Base-by-base conservation (phyloP, 2,329 filamentous ascomycete species). In the Dothideomycetes sp. region DNA sequence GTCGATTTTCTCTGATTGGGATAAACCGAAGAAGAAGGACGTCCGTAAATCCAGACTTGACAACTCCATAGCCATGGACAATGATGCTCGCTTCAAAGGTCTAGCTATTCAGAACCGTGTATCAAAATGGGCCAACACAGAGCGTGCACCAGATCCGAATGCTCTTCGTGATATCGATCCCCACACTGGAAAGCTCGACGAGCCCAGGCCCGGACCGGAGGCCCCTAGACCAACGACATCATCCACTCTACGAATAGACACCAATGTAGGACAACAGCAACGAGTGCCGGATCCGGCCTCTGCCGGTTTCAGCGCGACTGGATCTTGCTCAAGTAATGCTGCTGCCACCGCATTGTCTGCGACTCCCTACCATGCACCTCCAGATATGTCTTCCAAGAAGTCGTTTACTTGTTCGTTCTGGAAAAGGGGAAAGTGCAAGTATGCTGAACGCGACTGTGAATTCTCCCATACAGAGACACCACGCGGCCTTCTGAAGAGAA, bases 91-190 rank as follows among this genome's bases (percentile, higher is more conserved):
- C 19, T 57, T 52, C 38, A 43, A 11, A 2, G 49, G 46, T 18
- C 37, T 58, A 3, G 41, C 47, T 2, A 44, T 33, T 3, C 47
- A 53, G 32, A 41, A 49, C 27, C 35, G 47, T 16, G n/a, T 45
- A 46, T 27, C 48, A 51, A n/a, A 49, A 47, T 5, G 48, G 47
- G 32, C 42, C 45, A 11, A 30, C 40, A 5, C 52, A 48, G 56
- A 59, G 33, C 47, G 42, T 17, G 46, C 49, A 4, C 56, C 56
- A 5, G 49, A 57, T 36, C 15, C 47, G 9, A 48, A 42, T 30
- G 45, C 44, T 18, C 45, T 59, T 15, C 45, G 34, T 7, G 46
- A 53, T 4, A 33, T 58, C 9, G 51, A 59, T 45, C 47, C 52
- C 4, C 53, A 44, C 31, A 57, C 54, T 3, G 56, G 56, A 9